Base-by-base conservation (phyloP, 1,284 basidiomycete genomes). In the Xerocomus amazonicus region DNA sequence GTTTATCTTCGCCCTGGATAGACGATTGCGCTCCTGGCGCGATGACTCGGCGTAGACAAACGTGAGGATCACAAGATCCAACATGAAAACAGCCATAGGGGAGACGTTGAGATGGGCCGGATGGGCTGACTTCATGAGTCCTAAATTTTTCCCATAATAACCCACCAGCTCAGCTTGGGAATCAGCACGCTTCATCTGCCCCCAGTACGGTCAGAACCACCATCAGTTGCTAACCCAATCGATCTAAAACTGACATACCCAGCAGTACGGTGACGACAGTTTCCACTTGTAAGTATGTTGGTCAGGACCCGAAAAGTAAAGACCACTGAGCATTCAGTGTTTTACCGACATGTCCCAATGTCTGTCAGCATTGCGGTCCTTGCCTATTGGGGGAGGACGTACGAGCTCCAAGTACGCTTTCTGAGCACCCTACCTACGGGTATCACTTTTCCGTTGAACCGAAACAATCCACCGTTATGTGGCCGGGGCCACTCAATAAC, bases 231-330 rank as follows among this genome's bases (percentile, higher is more conserved):
- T 4, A 9, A 32, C 6, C 6, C 6, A 4, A n/a, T 7, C 8
- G 0, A 23, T 7, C 17, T 12, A 9, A 14, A 31, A 31, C 29
- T 8, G 12, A 45, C 51, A 23, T 51, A 65, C 58, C 51, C 51
- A 54, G 29, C 52, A 61, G n/a, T 50, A 12, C 12, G 29, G 45
- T 16, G 47, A 29, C 16, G 48, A 35, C 4, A 59, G 8, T 33
- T 65, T 65, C 66, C 62, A 67, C 40, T 63, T 68, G 56, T 63
- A 64, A 6, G 16, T 39, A 2, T n/a, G 42, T 3, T 7, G 34
- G 40, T 67, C 59, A 0, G 63, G 58, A 43, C 65, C 31, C 19
- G 19, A 23, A n/a, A 67, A 63, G 32, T 53, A 50, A 17, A 52
- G 63, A 37, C 59, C 53, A 5, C 65, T 67, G 19, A 3, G 12